These are phyloP conservation scores for Mycena polygramma DNA, from an alignment of 768 basidiomycete genomes.

Conservation along the genomic window DNA sequence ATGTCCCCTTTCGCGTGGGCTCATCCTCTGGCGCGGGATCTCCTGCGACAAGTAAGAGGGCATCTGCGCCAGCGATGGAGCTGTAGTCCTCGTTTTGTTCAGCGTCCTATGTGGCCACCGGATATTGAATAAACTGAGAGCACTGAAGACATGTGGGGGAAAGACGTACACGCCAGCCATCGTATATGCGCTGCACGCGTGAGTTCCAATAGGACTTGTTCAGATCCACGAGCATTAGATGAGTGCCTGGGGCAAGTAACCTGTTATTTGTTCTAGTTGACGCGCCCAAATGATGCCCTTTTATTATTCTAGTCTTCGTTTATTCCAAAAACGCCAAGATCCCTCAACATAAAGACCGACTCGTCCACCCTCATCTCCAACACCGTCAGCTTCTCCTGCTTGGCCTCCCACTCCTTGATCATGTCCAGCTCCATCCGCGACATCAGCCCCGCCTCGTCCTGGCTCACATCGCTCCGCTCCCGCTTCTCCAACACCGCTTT, in stretches of 20 bases:
- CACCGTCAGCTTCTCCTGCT: conserved; percentile 79
- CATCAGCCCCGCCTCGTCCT: conserved; percentile 74
- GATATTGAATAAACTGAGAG: conserved; percentile 29
- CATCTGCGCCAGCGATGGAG: conserved; percentile 76
- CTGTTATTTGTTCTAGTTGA: conserved; percentile 11
- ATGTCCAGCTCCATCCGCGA: conserved; percentile 83
- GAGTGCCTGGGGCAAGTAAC: conserved; percentile 9
- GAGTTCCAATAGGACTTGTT: conserved; percentile 71
- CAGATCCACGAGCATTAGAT: conserved; percentile 75
- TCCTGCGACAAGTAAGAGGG: conserved; percentile 78
- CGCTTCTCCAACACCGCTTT: conserved; percentile 84
- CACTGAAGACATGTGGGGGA: conserved; percentile 13
- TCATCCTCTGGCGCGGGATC: conserved; percentile 90
- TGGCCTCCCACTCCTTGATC: conserved; percentile 79
- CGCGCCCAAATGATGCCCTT: conserved; percentile 1
- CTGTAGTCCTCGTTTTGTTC: conserved; percentile 78
- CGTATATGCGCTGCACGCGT: conserved; percentile 70
- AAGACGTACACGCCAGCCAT: conserved; percentile 72
- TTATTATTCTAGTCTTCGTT: conserved; percentile 56
- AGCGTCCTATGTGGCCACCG: conserved; percentile 62
- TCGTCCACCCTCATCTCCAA: conserved; percentile 91
- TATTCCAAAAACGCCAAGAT: conserved; percentile 69
- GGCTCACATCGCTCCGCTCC: conserved; percentile 86
- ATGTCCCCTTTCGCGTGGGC: conserved; percentile 90
- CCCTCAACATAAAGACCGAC: conserved; percentile 89